These are phyloP conservation scores for Golubevia pallescens DNA, from an alignment of 1,284 basidiomycete genomes.

Conservation along the genomic window DNA sequence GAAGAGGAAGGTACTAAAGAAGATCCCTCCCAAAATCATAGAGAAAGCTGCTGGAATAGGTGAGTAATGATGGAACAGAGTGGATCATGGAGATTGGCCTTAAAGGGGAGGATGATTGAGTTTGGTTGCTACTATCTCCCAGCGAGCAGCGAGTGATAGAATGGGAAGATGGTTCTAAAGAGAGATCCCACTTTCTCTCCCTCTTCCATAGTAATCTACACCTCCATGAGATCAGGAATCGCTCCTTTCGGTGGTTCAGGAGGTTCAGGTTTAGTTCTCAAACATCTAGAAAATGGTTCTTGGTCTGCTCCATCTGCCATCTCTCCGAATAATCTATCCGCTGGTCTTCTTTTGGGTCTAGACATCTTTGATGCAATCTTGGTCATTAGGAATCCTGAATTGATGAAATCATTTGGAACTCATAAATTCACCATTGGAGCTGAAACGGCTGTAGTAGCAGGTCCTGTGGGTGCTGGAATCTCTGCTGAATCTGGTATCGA, in stretches of 20 bases:
- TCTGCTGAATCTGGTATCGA: constrained; percentile 67
- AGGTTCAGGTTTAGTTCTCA: constrained; percentile 65
- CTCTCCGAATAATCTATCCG: constrained; percentile 68
- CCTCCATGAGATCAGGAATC: constrained; percentile 67
- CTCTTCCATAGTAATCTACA: constrained; percentile 67
- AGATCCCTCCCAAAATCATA: constrained; percentile 69
- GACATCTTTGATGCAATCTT: constrained; percentile 51
- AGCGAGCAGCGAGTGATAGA: no score
- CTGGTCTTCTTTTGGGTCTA: constrained; percentile 50
- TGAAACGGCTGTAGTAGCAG: constrained; percentile 68
- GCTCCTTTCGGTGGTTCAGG: constrained; percentile 69
- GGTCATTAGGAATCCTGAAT: constrained; percentile 67
- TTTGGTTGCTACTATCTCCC: no score
- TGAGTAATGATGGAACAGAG: no score
- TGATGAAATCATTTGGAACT: constrained; percentile 67
- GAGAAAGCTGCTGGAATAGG: constrained; percentile 61
- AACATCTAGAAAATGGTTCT: constrained; percentile 42
- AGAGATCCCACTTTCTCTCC: no score
- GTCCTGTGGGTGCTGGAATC: constrained; percentile 68
- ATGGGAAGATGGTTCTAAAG: no score
- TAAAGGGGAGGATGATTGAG: no score
- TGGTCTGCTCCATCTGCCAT: constrained; percentile 69
- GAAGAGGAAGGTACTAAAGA: constrained; percentile 66
- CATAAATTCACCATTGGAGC: constrained; percentile 69
- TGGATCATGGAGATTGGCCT: no score